phyloP scores from a whole-genome alignment of 1,284 basidiomycete species.

The Tylopilus orsonianus region DNA sequence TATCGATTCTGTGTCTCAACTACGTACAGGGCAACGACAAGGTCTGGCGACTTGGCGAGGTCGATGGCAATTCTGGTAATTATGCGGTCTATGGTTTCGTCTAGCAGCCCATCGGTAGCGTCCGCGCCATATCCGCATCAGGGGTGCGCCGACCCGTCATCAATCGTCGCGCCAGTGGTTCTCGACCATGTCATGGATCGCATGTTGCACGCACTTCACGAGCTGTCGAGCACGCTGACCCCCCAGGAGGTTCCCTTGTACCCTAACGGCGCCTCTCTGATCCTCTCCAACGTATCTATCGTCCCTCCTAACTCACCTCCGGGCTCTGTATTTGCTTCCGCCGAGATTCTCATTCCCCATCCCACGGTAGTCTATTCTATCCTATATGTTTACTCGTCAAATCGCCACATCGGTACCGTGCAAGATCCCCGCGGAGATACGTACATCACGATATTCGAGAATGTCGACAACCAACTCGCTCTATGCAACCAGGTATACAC shows the following conservation, averaged over 20 bases:
- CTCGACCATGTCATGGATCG: constrained; percentile 40
- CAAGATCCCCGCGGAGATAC: constrained; percentile 55
- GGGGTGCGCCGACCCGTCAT: constrained; percentile 6
- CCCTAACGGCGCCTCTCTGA: constrained; percentile 47
- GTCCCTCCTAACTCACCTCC: constrained; percentile 50
- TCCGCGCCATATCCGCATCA: constrained; percentile 36
- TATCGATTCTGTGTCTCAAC: neutral
- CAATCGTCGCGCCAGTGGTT: neutral
- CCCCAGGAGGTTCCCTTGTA: constrained; percentile 55
- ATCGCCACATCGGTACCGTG: constrained; percentile 54
- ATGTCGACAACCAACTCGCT: constrained; percentile 41
- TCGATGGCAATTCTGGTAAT: constrained; percentile 36
- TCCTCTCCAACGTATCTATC: constrained; percentile 56
- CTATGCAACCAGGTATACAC: constrained; percentile 60
- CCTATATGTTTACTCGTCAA: constrained; percentile 67
- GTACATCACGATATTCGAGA: constrained; percentile 61
- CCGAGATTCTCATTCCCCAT: constrained; percentile 59
- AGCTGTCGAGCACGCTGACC: constrained; percentile 61
- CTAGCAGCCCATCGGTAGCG: constrained; percentile 60
- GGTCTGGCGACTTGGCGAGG: constrained; percentile 57
- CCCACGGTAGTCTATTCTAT: constrained; percentile 38
- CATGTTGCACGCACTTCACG: constrained; percentile 62
- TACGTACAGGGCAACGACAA: constrained; percentile 55
- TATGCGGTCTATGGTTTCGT: constrained; percentile 62
- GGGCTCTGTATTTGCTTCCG: constrained; percentile 51